Base-by-base conservation (phyloP, 2,329 filamentous ascomycete genomes). In the Paecilomyces sp. region DNA sequence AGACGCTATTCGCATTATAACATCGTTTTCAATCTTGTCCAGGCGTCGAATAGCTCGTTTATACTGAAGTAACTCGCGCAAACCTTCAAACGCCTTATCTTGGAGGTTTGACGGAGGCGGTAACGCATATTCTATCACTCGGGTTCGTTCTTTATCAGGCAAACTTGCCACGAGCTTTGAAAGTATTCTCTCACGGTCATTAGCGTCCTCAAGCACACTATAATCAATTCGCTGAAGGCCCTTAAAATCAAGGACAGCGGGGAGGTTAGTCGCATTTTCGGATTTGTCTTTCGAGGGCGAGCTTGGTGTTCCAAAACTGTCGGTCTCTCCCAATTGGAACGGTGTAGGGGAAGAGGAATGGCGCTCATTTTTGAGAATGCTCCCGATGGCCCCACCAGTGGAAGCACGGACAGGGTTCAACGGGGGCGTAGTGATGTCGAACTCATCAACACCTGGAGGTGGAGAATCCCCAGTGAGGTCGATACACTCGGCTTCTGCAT, bases 101-200 rank as follows among this genome's bases (percentile, higher is more conserved):
- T 58, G 57, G 22, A 71, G 33, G 47, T 60, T 22, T 9, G 15
- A 7, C 7, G 56, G 53, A 58, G 63, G 67, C 59, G 33, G 41
- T 2, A 63, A 58, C 34, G 71, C 56, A 3, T 34, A 18, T 18
- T 57, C 28, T 54, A 58, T 51, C 59, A 71, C 55, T 1, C 30
- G 55, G 4, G 51, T 52, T 31, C 65, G 62, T 30, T 71, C 67
- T 11, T 69, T 61, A 22, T 61, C 58, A 11, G 63, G 18, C 9
- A 71, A 58, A 36, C 62, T 31, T 33, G 53, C 57, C 36, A 72
- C 62, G 33, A 72, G 60, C 59, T 73, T 75, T 3, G 68, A 69
- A 47, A 77, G 62, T 24, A 76, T 61, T 24, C 65, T 64, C 18
- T 63, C 61, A 5, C 79, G 70, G 61, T 83, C 79, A 8, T 62